These are phyloP conservation scores for Neoboletus brunneissimus DNA, from an alignment of 768 basidiomycete genomes.

Conservation along the genomic window DNA sequence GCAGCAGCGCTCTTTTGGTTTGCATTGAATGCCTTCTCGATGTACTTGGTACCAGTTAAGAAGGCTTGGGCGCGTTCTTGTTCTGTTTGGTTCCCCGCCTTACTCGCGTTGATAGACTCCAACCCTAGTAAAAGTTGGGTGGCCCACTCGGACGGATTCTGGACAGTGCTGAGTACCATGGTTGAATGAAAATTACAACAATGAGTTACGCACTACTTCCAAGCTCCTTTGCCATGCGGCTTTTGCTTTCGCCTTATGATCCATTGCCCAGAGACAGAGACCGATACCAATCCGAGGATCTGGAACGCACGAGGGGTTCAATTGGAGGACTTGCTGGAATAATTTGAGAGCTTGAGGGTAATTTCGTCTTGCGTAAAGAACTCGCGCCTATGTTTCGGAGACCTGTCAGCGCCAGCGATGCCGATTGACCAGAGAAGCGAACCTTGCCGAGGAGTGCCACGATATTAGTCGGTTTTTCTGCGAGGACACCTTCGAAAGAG, in stretches of 20 bases:
- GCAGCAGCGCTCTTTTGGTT: constrained; percentile 74
- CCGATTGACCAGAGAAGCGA: constrained; percentile 1
- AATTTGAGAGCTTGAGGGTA: constrained; percentile 76
- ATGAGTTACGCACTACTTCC: constrained; percentile 63
- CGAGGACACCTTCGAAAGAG: constrained; percentile 78
- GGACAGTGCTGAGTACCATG: neutral
- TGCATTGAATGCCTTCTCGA: constrained; percentile 77
- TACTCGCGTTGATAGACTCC: constrained; percentile 83
- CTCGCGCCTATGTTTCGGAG: constrained; percentile 57
- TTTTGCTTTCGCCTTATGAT: constrained; percentile 76
- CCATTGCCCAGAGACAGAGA: constrained; percentile 88
- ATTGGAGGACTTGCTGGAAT: constrained; percentile 81
- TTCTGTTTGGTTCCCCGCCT: constrained; percentile 61
- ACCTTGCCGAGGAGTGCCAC: constrained; percentile 89
- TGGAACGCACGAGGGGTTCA: constrained; percentile 76
- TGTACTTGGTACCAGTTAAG: constrained; percentile 61
- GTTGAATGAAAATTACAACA: neutral
- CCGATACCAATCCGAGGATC: constrained; percentile 97
- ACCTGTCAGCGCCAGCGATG: constrained; percentile 1
- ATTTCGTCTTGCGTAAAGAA: constrained; percentile 75
- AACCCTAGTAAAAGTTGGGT: constrained; percentile 82
- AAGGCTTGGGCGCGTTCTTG: constrained; percentile 61
- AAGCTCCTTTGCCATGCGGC: constrained; percentile 89
- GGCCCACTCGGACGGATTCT: constrained; percentile 80
- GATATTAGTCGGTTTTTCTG: constrained; percentile 78